Evolutionary conservation across 1,139 yeast genomes (phyloP).

Genomic region (Sugiyamaella xylanicola): DNA sequence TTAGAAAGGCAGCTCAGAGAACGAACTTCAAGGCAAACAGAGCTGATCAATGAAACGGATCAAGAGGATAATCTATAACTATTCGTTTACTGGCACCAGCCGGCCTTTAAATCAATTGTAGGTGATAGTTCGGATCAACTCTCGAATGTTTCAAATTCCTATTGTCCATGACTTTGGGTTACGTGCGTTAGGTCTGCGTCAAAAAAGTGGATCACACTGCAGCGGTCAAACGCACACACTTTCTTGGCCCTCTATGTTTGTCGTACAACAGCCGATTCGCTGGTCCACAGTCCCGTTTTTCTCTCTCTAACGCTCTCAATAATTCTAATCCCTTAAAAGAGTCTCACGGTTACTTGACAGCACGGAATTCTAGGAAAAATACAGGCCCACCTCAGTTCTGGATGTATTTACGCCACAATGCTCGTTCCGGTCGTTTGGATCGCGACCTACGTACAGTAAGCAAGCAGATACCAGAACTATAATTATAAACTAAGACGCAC

Average conservation of each 20-base stretch:
- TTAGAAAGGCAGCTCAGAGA: no score
- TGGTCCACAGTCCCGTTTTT: no score
- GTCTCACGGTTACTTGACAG: no score
- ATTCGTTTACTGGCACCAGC: no score
- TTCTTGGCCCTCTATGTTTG: neutral
- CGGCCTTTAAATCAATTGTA: neutral
- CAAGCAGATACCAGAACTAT: neutral
- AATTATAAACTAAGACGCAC: neutral
- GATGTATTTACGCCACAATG: neutral
- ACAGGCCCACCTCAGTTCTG: no score
- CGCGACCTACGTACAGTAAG: neutral
- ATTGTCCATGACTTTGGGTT: slow-evolving; percentile 13
- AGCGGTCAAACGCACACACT: neutral
- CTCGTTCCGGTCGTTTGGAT: neutral
- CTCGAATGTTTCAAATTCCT: slow-evolving; percentile 10
- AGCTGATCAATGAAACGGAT: no score
- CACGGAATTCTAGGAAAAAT: no score
- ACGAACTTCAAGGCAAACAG: no score
- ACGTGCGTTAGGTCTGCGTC: slow-evolving; percentile 1
- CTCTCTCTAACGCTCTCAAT: no score
- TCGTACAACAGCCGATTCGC: no score
- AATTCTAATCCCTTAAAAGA: no score
- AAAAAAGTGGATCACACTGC: neutral
- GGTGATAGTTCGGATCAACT: neutral
- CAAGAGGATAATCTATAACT: no score